These are phyloP conservation scores for Suillus alpinus DNA, from an alignment of 768 basidiomycete species.

Conservation along the genomic window DNA sequence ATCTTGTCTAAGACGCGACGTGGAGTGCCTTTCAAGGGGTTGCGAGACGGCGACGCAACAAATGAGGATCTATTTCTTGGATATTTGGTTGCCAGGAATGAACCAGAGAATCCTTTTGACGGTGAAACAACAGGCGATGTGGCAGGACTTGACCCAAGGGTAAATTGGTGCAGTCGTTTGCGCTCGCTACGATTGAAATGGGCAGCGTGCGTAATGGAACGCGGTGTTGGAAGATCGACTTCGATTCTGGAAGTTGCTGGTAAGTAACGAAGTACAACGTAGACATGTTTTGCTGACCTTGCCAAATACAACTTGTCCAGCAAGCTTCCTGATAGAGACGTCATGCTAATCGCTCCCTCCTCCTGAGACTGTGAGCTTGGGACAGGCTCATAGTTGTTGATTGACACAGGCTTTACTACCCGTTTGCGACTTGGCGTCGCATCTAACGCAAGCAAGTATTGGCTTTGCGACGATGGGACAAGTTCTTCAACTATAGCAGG, in stretches of 20 bases:
- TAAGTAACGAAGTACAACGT: slow-evolving; percentile 9
- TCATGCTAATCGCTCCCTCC: slow-evolving; percentile 23
- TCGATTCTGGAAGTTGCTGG: neutral
- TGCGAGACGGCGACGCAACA: neutral
- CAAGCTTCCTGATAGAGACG: neutral
- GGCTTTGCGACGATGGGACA: slow-evolving; percentile 30
- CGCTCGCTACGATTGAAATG: neutral
- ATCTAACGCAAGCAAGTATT: slow-evolving; percentile 30
- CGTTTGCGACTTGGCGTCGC: slow-evolving; percentile 35
- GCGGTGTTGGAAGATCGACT: neutral
- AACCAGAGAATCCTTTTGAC: neutral
- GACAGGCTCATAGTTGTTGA: slow-evolving; percentile 11
- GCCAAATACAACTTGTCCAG: neutral
- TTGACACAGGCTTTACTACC: slow-evolving; percentile 16
- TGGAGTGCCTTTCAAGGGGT: slow-evolving; percentile 6
- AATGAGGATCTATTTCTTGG: neutral
- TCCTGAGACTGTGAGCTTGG: slow-evolving; percentile 32
- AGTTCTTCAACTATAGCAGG: slow-evolving; percentile 8
- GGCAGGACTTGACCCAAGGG: slow-evolving; percentile 5
- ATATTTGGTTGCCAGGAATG: slow-evolving; percentile 5
- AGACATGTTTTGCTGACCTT: slow-evolving; percentile 14
- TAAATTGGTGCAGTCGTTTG: slow-evolving; percentile 1
- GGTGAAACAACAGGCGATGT: slow-evolving; percentile 5
- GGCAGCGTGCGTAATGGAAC: neutral
- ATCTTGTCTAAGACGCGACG: neutral